Evolutionary conservation across 352 stramenopile species (phyloP).

Genomic region (Phytophthora pinifolia): DNA sequence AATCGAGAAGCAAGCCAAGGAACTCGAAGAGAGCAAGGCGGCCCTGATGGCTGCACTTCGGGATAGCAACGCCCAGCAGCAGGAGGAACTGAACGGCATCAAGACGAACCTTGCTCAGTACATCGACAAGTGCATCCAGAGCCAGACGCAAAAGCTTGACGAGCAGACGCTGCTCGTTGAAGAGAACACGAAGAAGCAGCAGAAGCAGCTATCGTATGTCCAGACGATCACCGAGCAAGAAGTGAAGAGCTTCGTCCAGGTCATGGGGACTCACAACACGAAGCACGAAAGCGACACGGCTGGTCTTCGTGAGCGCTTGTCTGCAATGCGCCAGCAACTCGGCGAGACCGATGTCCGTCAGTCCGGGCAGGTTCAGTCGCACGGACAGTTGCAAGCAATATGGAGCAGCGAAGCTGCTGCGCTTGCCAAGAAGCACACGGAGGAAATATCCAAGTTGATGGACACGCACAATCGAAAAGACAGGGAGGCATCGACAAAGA

Average conservation of each 20-base stretch:
- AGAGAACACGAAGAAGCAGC: slow-evolving; percentile 33
- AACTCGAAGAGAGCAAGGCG: slow-evolving; percentile 41
- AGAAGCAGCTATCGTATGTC: slow-evolving; percentile 38
- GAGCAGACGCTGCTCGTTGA: slow-evolving; percentile 51
- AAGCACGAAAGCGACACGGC: slow-evolving; percentile 33
- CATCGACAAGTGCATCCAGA: slow-evolving; percentile 47
- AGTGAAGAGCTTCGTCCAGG: slow-evolving; percentile 38
- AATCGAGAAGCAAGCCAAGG: slow-evolving; percentile 43
- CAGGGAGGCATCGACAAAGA: slow-evolving; percentile 15
- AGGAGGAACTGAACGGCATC: slow-evolving; percentile 44
- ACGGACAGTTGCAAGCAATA: slow-evolving; percentile 17
- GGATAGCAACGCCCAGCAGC: slow-evolving; percentile 35
- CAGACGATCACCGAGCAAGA: slow-evolving; percentile 39
- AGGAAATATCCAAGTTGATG: slow-evolving; percentile 19
- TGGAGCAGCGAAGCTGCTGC: slow-evolving; percentile 21
- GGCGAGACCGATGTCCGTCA: slow-evolving; percentile 20
- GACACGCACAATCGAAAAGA: slow-evolving; percentile 28
- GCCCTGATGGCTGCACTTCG: slow-evolving; percentile 33
- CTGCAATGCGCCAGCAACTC: slow-evolving; percentile 26
- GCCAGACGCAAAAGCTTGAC: slow-evolving; percentile 37
- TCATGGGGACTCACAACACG: slow-evolving; percentile 29
- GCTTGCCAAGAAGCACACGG: slow-evolving; percentile 15
- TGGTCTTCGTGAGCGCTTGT: slow-evolving; percentile 31
- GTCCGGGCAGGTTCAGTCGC: slow-evolving; percentile 26
- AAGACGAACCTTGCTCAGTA: slow-evolving; percentile 47